Evolutionary conservation across 2,329 filamentous ascomycete genomes (phyloP), one percentile per base, ranked within the genome.

Genomic region (Phaeoacremonium minimum): DNA sequence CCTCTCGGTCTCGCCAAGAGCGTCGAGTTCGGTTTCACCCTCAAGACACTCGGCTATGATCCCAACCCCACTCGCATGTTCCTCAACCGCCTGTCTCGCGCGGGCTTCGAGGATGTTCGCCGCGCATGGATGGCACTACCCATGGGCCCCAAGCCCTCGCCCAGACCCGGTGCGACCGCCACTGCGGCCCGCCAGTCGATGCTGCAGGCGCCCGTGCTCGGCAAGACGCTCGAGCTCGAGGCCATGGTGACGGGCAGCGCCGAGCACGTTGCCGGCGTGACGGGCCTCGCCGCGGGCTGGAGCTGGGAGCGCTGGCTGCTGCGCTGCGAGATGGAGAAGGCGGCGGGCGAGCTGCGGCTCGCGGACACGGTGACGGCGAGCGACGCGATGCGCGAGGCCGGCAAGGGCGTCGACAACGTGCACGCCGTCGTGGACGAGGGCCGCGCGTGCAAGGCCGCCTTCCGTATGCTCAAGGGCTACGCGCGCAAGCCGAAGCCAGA

Each of bases 221-320:
- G 37, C 7, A 16, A 41, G 38, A 68, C 67, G 9, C 63, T 72
- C 41, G 69, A 74, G 46, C 68, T 79, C 46, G 80, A 87, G 44
- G 80, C 82, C 14, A 72, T 77, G 55, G 68, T 79, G 1, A 59
- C 62, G n/a, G 85, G 85, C 7, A 85, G 76, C 50, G 88, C 85
- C 0, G 77, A 81, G 33, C 77, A 81, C 53, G 77, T 83, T 12
- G 86, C 87, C 2, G 80, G 77, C 49, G 70, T 95, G 46, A 85
- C 86, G 11, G 90, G 90, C 15, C 66, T 97, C 28, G 79, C 91
- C 1, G 93, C 88, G 5, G 83, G 85, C 17, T 93, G 89, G 82
- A 82, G 83, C 57, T 98, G 90, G 91, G 93, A 98, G 73, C 85
- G 87, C 58, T 98, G 93, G 93, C 76, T 97, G 59, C 66, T 96